Conservation (phyloP, 495 filamentous ascomycete species). For the Xylaria venustula region DNA sequence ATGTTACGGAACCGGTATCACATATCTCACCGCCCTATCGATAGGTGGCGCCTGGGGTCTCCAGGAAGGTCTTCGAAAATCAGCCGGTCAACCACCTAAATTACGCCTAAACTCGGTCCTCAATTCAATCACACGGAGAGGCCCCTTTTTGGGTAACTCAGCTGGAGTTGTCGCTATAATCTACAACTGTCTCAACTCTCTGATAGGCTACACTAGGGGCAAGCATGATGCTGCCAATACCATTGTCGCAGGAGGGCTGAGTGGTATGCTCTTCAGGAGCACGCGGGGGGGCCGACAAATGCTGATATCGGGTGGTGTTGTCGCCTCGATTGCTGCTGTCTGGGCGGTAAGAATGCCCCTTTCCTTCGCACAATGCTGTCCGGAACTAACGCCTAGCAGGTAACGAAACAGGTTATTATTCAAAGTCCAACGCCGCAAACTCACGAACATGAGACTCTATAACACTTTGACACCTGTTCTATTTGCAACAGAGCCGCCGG, state of each 20-base stretch:
- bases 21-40: conserved; percentile 83
- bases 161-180: conserved; percentile 93
- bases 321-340: conserved; percentile 75
- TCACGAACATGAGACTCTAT: conserved; percentile 18
- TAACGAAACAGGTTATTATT: conserved; percentile 58
- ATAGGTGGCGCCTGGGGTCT: conserved; percentile 89
- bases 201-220: conserved; percentile 77
- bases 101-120: conserved; percentile 88
- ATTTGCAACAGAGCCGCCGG: neutral
- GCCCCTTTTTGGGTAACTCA: conserved; percentile 94
- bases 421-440: conserved; percentile 25
- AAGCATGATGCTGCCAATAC: conserved; percentile 92
- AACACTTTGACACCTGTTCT: conserved; percentile 7
- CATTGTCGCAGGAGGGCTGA: conserved; percentile 76
- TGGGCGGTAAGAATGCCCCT: conserved; percentile 72
- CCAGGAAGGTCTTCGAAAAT: conserved; percentile 78
- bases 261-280: conserved; percentile 94
- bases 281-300: conserved; percentile 86
- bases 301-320: conserved; percentile 86
- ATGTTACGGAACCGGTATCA: conserved; percentile 94
- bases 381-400: conserved; percentile 36
- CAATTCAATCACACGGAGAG: conserved; percentile 87
- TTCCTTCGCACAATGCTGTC: neutral
- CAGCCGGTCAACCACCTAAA: conserved; percentile 75
- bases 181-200: conserved; percentile 93